These are phyloP conservation scores for Neurospora sp. DNA, from an alignment of 2,329 filamentous ascomycete genomes.

Conservation along the genomic window DNA sequence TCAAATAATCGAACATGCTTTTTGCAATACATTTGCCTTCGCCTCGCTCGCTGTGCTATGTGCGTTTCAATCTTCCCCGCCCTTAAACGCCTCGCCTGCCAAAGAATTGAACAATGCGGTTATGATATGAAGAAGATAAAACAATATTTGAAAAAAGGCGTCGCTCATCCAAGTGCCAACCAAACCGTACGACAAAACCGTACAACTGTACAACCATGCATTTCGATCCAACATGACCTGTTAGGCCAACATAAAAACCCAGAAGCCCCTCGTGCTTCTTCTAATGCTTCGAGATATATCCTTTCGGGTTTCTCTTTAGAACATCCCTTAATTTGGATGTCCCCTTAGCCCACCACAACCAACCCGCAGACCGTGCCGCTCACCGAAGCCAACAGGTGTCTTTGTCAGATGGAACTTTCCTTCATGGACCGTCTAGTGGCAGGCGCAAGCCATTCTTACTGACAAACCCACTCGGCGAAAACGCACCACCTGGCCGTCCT, in stretches of 20 bases:
- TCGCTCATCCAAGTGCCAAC: not conserved
- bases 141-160: not conserved
- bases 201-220: not conserved
- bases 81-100: not conserved
- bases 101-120: not conserved
- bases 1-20: not conserved
- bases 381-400: too few relatives aligned
- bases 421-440: not conserved
- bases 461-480: constrained; percentile 77
- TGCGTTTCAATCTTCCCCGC: not conserved
- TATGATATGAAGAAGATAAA: not conserved
- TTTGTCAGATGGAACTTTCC: too few relatives aligned
- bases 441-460: constrained; percentile 3
- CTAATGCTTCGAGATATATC: not conserved
- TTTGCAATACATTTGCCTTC: not conserved
- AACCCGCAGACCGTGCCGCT: too few relatives aligned
- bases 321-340: not conserved
- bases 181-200: not conserved
- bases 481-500: constrained; percentile 81
- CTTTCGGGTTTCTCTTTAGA: not conserved
- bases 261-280: not conserved
- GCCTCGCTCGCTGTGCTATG: not conserved
- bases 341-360: not conserved
- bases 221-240: not conserved
- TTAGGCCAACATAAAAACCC: not conserved